Evolutionary conservation across 495 filamentous ascomycete species (phyloP), one percentile per base, ranked within the genome.

Genomic region (Cairneyella variabilis): DNA sequence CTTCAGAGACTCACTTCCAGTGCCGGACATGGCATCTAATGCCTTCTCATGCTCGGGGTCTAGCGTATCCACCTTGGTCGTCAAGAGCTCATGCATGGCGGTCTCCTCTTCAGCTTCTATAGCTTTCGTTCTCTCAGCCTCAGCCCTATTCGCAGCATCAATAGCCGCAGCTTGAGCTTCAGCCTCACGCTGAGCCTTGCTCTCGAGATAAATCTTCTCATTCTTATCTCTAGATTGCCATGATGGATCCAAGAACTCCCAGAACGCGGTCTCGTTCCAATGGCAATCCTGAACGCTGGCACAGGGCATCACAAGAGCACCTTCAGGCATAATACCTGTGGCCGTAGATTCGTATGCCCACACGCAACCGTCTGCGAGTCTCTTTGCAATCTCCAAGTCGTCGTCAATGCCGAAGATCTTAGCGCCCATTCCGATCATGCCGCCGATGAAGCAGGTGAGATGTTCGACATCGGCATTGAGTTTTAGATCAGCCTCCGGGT

Each of bases 271-370:
- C 65, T 91, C 73, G 63, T 92, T 86, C 81, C 88, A 97, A 9
- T 79, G 69, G 64, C 93, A 98, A 17, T 80, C 67, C 25, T 77
- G 66, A 3, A 62, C 64, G 51, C 84, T 75, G n/a, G 77, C 71
- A 64, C 93, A 98, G 2, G 83, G 78, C 21, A 91, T 58, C 0
- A 85, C 68, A 4, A 64, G 63, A 50, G 89, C 86, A 5, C 66
- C 66, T 66, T 98, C 93, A 1, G 93, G 91, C 91, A 96, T 96
- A 58, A 98, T 89, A 3, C 92, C 95, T 0, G 84, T 86, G 1
- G 80, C 74, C 11, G 88, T 90, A 16, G 77, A 76, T 59, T 89
- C 83, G 64, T 97, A 97, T 2, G 90, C 86, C 92, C 90, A 97
- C 2, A 93, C 86, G 64, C 93, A 98, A 18, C 92, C 95, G 52